phyloP scores from a whole-genome alignment of 108 stramenopile genomes.

The Discostella stelligeroides region DNA sequence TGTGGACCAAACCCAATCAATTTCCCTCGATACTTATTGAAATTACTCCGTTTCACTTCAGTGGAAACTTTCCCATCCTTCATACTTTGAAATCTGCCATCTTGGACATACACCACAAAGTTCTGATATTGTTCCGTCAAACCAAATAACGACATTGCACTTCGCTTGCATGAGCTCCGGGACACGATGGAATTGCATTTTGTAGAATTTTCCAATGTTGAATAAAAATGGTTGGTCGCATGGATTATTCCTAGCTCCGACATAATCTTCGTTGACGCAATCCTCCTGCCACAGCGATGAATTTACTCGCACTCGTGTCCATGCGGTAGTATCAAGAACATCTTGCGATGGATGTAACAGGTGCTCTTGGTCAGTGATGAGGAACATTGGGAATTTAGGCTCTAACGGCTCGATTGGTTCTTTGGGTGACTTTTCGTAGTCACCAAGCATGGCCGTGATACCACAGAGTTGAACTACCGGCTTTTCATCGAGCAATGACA shows the following conservation, averaged over 20 bases:
- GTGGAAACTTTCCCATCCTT: background rate
- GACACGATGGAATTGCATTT: slow-evolving; percentile 9
- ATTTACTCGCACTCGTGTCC: slow-evolving; percentile 5
- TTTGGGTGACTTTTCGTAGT: slow-evolving; percentile 2
- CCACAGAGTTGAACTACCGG: slow-evolving; percentile 1
- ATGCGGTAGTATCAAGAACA: background rate
- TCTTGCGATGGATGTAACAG: background rate
- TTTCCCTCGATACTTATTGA: background rate
- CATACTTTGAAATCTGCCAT: background rate
- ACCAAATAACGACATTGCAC: slow-evolving; percentile 10
- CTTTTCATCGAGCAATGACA: too few relatives aligned
- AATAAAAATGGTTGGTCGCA: background rate
- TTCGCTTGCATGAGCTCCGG: background rate
- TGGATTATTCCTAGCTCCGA: slow-evolving; percentile 5
- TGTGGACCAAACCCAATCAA: background rate
- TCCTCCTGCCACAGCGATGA: slow-evolving; percentile 8
- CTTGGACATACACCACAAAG: background rate
- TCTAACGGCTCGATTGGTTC: background rate
- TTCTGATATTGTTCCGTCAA: slow-evolving; percentile 8
- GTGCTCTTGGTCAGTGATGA: slow-evolving; percentile 6
- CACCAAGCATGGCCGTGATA: slow-evolving; percentile 4
- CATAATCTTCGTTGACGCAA: background rate
- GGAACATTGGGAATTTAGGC: background rate
- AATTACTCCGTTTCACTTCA: background rate
- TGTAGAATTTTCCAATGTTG: slow-evolving; percentile 10